These are phyloP conservation scores for Tephrocybe sp. DNA, from an alignment of 768 basidiomycete genomes.

Conservation along the genomic window DNA sequence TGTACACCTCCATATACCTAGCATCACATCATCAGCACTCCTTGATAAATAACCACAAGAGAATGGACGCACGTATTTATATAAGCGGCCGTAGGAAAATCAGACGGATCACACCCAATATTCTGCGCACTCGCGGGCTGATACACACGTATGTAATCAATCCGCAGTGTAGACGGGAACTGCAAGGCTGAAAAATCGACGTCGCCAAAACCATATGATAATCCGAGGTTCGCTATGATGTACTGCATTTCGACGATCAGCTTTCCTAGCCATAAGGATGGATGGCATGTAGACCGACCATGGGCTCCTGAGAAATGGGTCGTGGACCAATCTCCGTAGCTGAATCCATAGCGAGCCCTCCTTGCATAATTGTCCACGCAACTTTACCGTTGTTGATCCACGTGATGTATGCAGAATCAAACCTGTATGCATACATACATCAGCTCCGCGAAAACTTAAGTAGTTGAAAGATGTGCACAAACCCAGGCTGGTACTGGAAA, in stretches of 20 bases:
- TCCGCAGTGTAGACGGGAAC: conserved; percentile 58
- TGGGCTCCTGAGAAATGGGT: conserved; percentile 68
- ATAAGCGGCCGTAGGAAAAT: conserved; percentile 73
- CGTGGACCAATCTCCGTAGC: conserved; percentile 51
- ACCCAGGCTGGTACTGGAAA: conserved; percentile 52
- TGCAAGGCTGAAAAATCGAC: conserved; percentile 56
- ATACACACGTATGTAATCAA: conserved; percentile 85
- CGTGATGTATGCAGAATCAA: conserved; percentile 51
- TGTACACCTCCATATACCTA: conserved; percentile 38
- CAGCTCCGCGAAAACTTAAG: conserved; percentile 17
- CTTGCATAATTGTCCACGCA: conserved; percentile 51
- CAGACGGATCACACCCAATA: conserved; percentile 67
- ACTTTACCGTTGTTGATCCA: conserved; percentile 55
- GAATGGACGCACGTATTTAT: conserved; percentile 56
- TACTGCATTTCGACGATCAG: conserved; percentile 37
- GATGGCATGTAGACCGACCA: conserved; percentile 38
- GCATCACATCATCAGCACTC: not conserved
- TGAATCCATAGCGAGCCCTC: conserved; percentile 48
- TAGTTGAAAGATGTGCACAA: conserved; percentile 24
- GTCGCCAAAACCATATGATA: conserved; percentile 64
- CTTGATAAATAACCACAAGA: not conserved
- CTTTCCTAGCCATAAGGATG: conserved; percentile 13
- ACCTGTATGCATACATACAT: conserved; percentile 23
- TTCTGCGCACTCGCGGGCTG: conserved; percentile 47
- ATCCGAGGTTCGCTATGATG: conserved; percentile 68